A percentile compares a stretch with the other conserved stretches of the same genome.
These are phyloP conservation scores for Citrus maxima DNA, from an alignment of 345 rosid species.

Conservation along the genomic window DNA sequence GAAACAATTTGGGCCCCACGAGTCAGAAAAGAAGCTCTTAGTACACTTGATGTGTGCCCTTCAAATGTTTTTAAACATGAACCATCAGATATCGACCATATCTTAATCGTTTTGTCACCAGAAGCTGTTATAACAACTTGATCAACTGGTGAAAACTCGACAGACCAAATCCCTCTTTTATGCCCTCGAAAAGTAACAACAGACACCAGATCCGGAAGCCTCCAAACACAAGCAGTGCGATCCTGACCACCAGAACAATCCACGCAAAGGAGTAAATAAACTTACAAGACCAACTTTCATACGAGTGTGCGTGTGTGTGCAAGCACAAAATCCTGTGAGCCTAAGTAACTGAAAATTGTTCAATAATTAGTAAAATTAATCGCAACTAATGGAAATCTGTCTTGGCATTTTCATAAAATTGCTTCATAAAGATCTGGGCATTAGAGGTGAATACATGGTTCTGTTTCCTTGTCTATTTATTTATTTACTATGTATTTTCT, in stretches of 20 bases:
- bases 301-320: neutral
- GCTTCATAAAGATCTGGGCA: neutral
- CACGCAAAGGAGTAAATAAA: slow-evolving; percentile 6
- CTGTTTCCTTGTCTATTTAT: neutral
- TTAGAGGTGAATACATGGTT: neutral
- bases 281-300: neutral
- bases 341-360: neutral
- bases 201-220: slow-evolving; percentile 80
- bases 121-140: slow-evolving; percentile 94
- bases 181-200: slow-evolving; percentile 85
- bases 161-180: slow-evolving; percentile 94
- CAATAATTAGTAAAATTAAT: neutral
- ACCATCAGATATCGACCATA: slow-evolving; percentile 92
- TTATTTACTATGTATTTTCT: neutral
- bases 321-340: neutral
- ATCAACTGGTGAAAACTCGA: slow-evolving; percentile 95
- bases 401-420: neutral
- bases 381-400: neutral
- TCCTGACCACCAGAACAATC: slow-evolving; percentile 47
- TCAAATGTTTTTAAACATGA: slow-evolving; percentile 95
- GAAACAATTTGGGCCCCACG: slow-evolving; percentile 92
- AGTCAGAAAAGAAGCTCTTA: slow-evolving; percentile 81
- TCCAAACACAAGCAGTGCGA: slow-evolving; percentile 94
- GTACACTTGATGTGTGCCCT: slow-evolving; percentile 92
- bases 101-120: slow-evolving; percentile 87